Base-by-base conservation (phyloP, 805 yeast genomes). In the Saccharomycopsis vini region DNA sequence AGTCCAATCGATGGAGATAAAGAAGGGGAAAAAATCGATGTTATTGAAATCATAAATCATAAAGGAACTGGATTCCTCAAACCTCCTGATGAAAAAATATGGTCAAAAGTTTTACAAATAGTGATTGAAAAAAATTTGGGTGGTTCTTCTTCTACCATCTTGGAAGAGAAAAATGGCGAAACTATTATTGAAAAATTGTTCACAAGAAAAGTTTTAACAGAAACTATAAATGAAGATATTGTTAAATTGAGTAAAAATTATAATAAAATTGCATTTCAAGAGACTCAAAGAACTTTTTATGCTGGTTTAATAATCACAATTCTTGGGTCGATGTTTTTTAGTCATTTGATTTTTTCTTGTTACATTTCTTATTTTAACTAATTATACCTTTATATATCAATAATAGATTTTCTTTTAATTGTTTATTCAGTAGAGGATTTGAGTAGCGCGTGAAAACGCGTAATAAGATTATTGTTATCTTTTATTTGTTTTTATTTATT, bases 51-150 rank as follows among this genome's bases (percentile, higher is more conserved):
- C 9, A 34, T 44, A 19, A 36, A 39, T 20, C n/a, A 28, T 28
- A 52, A 55, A 12, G 78, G 81, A 6, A 81, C 88, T 0, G 94
- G 94, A 0, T 82, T 77, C 68, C 67, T 73, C 12, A 71, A 71
- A 33, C 68, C 66, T 13, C 64, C 75, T 1, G 67, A 70, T 35
- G 65, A 69, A 2, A 59, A 60, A 4, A 58, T 62, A 36, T 83
- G 94, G 94, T 63, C 76, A 3, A 54, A 65, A 15, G 72, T 71
- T 2, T 58, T 82, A 52, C 56, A 59, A 18, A 61, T 66, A 15
- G 67, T 69, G 15, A 62, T 65, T 36, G 5, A 12, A 7, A n/a
- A 30, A n/a, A 18, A 50, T 64, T n/a, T n/a, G n/a, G n/a, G n/a
- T n/a, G n/a, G n/a, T n/a, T n/a, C n/a, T n/a, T n/a, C n/a, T n/a